phyloP scores from a whole-genome alignment of 2,329 filamentous ascomycete genomes.

The Onygenales sp. region DNA sequence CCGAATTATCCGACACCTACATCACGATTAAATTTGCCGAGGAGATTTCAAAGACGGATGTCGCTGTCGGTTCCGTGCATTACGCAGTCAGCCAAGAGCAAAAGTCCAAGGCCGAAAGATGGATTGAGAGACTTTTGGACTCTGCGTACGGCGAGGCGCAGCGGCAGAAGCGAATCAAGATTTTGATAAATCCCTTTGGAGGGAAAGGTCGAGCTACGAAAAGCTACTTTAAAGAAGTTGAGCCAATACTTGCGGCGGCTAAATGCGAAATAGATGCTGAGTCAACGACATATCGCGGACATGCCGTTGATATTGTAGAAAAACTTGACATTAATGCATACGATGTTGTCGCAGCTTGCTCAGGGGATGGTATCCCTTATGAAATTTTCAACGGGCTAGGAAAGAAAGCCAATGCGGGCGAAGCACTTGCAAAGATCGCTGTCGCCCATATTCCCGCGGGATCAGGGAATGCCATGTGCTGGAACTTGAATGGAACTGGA shows the following conservation, averaged over 20 bases:
- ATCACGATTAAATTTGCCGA: slow-evolving; percentile 66
- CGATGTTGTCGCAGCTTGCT: slow-evolving; percentile 81
- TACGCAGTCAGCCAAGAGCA: slow-evolving; percentile 50
- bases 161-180: slow-evolving; percentile 67
- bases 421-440: slow-evolving; percentile 66
- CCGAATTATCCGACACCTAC: slow-evolving; percentile 50
- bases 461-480: slow-evolving; percentile 86
- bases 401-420: slow-evolving; percentile 62
- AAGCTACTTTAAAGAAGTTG: slow-evolving; percentile 64
- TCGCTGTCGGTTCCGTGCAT: slow-evolving; percentile 52
- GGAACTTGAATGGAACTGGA: slow-evolving; percentile 77
- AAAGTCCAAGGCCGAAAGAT: slow-evolving; percentile 44
- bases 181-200: slow-evolving; percentile 84
- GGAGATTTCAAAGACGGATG: slow-evolving; percentile 47
- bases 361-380: slow-evolving; percentile 82
- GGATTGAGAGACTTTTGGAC: slow-evolving; percentile 56
- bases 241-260: slow-evolving; percentile 75
- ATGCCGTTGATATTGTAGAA: slow-evolving; percentile 69
- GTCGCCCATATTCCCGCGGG: slow-evolving; percentile 85
- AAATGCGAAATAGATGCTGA: slow-evolving; percentile 66
- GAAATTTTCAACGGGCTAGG: slow-evolving; percentile 93
- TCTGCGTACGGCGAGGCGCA: slow-evolving; percentile 62
- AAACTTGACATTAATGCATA: slow-evolving; percentile 67
- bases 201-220: slow-evolving; percentile 69
- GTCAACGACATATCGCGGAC: slow-evolving; percentile 60